These are phyloP conservation scores for Schoenoplectus tabernaemontani DNA, from an alignment of 202 grass and related monocot species.

Conservation along the genomic window DNA sequence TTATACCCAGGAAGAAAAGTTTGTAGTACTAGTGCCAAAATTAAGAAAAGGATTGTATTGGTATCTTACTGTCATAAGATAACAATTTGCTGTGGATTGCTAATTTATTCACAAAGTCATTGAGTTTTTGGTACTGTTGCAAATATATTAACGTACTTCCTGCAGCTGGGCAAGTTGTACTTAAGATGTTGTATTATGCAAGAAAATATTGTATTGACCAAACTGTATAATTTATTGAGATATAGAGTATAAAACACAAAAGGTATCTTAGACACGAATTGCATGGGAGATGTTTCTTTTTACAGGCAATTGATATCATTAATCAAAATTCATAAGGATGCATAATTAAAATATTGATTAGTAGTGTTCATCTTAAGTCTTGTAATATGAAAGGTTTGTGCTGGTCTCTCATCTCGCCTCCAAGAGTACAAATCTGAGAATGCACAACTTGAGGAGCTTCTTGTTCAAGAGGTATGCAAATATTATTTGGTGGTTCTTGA, in stretches of 20 bases:
- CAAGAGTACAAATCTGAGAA: conserved; percentile 99
- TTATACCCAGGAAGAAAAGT: neutral
- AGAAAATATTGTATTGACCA: neutral
- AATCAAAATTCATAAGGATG: neutral
- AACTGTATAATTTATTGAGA: neutral
- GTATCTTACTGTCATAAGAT: neutral
- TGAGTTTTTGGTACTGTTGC: neutral
- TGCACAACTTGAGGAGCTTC: conserved; percentile 91
- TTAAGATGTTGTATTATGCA: neutral
- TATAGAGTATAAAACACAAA: neutral
- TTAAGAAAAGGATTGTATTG: neutral
- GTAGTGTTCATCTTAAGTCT: conserved; percentile 8
- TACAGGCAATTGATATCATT: neutral
- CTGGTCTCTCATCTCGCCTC: conserved; percentile 89
- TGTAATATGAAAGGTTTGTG: conserved; percentile 64
- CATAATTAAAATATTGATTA: neutral
- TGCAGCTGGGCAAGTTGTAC: neutral
- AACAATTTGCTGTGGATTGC: neutral
- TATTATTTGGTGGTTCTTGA: neutral
- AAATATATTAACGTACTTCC: neutral
- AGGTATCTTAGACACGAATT: neutral
- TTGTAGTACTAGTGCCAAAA: neutral
- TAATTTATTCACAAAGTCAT: neutral
- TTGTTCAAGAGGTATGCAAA: conserved; percentile 77
- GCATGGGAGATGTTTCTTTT: neutral